Base-by-base conservation (phyloP, 805 yeast genomes). In the Myxozyma sirexii region DNA sequence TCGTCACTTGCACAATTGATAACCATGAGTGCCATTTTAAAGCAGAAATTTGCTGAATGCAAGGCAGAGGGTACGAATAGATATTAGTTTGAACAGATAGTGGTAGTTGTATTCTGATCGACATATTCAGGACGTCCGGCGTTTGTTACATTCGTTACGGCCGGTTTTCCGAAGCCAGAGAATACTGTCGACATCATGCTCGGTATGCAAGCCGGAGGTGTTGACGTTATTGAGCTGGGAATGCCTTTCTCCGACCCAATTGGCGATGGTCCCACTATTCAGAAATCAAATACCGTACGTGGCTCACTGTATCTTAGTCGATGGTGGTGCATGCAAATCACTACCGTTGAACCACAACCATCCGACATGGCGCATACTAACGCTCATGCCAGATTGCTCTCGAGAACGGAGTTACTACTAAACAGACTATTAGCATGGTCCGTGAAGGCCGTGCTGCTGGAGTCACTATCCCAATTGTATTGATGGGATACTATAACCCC, bases 401-500 rank as follows among this genome's bases (percentile, higher is more conserved):
- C 64, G 80, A 82, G 26, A 93, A 94, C 69, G 96, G 96, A 13
- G 83, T 91, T 60, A 86, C 90, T 31, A 84, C 90, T 64, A 72
- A 77, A 6, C 79, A 80, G 69, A 85, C 90, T 65, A 76, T 94
- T 61, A 91, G 88, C 15, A 72, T 90, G 46, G 89, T 94, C 26
- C 75, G 78, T 59, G 71, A 82, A 67, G 97, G 98, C 33, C 83
- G 99, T 76, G 76, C 75, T 4, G 82, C 79, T 35, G 98, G 99
- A 58, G 90, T 94, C 56, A 84, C 88, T 41, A 83, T 92, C 19
- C 99, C 99, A 21, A 82, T 94, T 57, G 80, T 94, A 46, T 81
- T 94, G 55, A 94, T 94, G 99, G 99, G 99, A 60, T 94, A 94
- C 81, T 94, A 90, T 78, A 94, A 94, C 76, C 99, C 99, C 15